A percentile compares a stretch with the other conserved stretches of the same genome.
Evolutionary conservation across 23 red algal species (phyloP).

Genomic region (Gracilaria vermiculophylla): DNA sequence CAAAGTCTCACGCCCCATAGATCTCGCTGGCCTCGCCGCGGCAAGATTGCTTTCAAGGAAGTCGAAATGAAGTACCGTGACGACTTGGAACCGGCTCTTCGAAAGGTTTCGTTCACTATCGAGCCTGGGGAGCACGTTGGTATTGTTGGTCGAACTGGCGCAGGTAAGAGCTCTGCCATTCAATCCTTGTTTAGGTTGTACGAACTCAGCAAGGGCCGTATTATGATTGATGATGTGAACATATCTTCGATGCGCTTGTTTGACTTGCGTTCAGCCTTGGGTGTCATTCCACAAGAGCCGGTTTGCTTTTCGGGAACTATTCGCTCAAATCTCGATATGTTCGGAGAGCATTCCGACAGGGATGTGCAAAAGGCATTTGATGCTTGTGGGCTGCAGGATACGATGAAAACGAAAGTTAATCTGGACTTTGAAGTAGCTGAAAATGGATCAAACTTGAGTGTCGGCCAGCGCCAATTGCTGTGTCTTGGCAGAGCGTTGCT

Average conservation of each 20-base stretch:
- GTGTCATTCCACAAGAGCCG: constrained; percentile 89
- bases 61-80: constrained; percentile 84
- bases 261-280: constrained; percentile 69
- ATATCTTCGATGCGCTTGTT: constrained; percentile 60
- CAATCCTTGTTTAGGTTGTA: constrained; percentile 73
- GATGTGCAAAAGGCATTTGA: constrained; percentile 69
- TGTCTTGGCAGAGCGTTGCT: constrained; percentile 86
- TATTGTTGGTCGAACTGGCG: constrained; percentile 90
- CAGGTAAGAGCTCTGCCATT: constrained; percentile 83
- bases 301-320: constrained; percentile 84
- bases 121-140: constrained; percentile 77
- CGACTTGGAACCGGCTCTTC: constrained; percentile 61
- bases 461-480: constrained; percentile 89
- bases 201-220: constrained; percentile 61
- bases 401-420: constrained; percentile 36
- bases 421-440: constrained; percentile 66
- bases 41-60: constrained; percentile 63
- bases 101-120: constrained; percentile 63
- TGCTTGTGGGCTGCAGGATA: constrained; percentile 63
- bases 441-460: constrained; percentile 68
- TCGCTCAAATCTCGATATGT: constrained; percentile 89
- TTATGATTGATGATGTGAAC: constrained; percentile 78
- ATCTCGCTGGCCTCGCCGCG: constrained; percentile 70
- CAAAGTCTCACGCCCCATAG: constrained; percentile 6
- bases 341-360: constrained; percentile 62